These are phyloP conservation scores for Monilinia aucupariae DNA, from an alignment of 2,329 filamentous ascomycete species.

Conservation along the genomic window DNA sequence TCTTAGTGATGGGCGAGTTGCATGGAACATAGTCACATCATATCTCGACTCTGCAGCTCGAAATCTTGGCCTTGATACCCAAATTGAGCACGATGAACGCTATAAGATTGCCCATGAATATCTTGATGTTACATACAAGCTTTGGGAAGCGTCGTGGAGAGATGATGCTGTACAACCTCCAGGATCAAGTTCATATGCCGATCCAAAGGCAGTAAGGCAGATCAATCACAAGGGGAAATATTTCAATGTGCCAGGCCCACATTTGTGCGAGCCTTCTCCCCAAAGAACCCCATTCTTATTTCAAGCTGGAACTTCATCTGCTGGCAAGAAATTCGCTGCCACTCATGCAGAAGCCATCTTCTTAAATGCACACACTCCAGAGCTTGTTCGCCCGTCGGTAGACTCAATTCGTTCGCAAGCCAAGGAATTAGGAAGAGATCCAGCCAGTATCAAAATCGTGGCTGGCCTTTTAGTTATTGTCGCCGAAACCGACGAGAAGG, in stretches of 20 bases:
- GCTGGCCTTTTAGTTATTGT: conserved; percentile 61
- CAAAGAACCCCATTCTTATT: conserved; percentile 37
- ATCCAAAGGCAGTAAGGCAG: conserved; percentile 52
- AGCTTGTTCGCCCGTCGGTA: conserved; percentile 55
- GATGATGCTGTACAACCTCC: conserved; percentile 53
- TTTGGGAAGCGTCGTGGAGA: conserved; percentile 30
- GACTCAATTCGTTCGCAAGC: conserved; percentile 54
- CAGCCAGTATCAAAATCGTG: conserved; percentile 59
- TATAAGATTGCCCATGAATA: conserved; percentile 62
- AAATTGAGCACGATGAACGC: conserved; percentile 61
- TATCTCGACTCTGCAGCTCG: conserved; percentile 62
- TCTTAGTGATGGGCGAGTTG: conserved; percentile 52
- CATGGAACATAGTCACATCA: conserved; percentile 55
- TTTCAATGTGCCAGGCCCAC: conserved; percentile 58
- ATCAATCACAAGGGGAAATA: conserved; percentile 63
- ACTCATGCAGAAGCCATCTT: conserved; percentile 69
- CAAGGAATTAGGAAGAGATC: conserved; percentile 49
- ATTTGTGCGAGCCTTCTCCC: conserved; percentile 49
- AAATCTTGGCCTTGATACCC: conserved; percentile 54
- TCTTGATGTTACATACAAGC: conserved; percentile 37
- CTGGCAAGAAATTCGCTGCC: conserved; percentile 62
- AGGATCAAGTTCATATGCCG: conserved; percentile 53
- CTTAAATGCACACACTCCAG: conserved; percentile 58
- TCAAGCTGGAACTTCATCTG: conserved; percentile 62
- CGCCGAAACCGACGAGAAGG: conserved; percentile 60